Percentiles rank a stretch among this genome's conserved stretches.
Evolutionary conservation across 2,329 filamentous ascomycete genomes (phyloP).

Genomic region (Coniochaeta prunicola): DNA sequence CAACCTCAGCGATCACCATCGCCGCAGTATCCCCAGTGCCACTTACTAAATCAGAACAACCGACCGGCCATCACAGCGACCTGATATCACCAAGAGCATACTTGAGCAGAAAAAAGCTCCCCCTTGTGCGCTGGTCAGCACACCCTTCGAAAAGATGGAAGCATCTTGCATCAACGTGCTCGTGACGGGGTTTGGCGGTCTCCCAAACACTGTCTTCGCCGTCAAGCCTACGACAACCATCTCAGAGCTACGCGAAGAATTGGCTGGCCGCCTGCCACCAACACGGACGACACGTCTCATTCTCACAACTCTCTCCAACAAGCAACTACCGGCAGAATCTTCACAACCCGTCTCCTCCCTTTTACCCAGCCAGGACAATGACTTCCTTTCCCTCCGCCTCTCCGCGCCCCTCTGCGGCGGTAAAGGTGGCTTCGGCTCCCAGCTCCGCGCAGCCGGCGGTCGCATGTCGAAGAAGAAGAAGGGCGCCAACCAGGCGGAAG

Average conservation of each 20-base stretch:
- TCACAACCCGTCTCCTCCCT: constrained; percentile 52
- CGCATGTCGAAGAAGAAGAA: constrained; percentile 94
- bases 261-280: constrained; percentile 55
- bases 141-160: constrained; percentile 38
- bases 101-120: neutral
- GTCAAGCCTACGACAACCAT: constrained; percentile 58
- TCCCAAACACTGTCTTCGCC: constrained; percentile 74
- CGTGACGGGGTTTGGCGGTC: constrained; percentile 74
- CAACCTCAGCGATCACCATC: neutral
- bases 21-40: neutral
- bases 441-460: constrained; percentile 90
- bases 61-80: neutral
- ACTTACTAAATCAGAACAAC: neutral
- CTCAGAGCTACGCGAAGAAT: constrained; percentile 55
- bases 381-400: constrained; percentile 76
- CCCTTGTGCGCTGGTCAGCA: neutral
- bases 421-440: constrained; percentile 96
- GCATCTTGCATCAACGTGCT: constrained; percentile 66
- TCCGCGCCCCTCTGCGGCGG: constrained; percentile 77
- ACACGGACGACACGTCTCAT: constrained; percentile 57
- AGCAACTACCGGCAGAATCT: constrained; percentile 52
- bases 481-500: constrained; percentile 75
- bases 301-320: constrained; percentile 76
- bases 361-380: constrained; percentile 48
- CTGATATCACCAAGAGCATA: neutral